These are phyloP conservation scores for Umbilicus rupestris DNA, from an alignment of 164 flowering plant genomes.

Conservation along the genomic window DNA sequence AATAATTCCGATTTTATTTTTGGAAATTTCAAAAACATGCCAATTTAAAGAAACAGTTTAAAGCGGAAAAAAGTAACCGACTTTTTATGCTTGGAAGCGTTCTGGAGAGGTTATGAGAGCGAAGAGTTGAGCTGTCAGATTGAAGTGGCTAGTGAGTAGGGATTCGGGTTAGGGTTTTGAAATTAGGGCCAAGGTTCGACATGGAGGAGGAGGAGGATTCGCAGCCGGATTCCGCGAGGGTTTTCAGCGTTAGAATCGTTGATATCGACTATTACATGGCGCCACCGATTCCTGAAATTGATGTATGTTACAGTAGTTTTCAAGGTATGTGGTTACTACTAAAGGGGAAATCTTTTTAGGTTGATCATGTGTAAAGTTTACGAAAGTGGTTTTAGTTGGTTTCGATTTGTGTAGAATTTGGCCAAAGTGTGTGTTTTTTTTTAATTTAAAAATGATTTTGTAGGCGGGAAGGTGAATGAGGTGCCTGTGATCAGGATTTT, in stretches of 20 bases:
- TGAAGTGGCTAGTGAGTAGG: background rate
- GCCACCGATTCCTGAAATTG: conserved; percentile 58
- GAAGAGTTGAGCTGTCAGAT: background rate
- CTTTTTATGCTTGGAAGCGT: background rate
- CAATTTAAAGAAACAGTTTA: no score
- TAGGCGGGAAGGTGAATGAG: conserved; percentile 71
- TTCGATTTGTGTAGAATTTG: background rate
- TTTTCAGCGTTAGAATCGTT: conserved; percentile 67
- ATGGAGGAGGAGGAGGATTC: conserved; percentile 16
- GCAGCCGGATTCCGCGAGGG: conserved; percentile 21
- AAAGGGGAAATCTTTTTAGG: background rate
- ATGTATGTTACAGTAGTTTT: conserved; percentile 60
- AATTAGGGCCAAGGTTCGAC: background rate
- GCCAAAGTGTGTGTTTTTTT: background rate
- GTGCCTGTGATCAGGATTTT: conserved; percentile 74
- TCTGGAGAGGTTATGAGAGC: background rate
- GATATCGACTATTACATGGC: conserved; percentile 71
- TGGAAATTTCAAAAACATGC: no score
- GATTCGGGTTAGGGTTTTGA: background rate
- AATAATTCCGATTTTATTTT: no score
- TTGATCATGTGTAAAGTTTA: no score
- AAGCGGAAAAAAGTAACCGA: no score
- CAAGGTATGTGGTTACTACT: conserved; percentile 35
- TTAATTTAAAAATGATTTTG: conserved; percentile 5
- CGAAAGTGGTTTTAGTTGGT: background rate